Percentiles rank a stretch among this genome's conserved stretches.
These are phyloP conservation scores for Cubamyces sp. DNA, from an alignment of 768 basidiomycete genomes.

Conservation along the genomic window DNA sequence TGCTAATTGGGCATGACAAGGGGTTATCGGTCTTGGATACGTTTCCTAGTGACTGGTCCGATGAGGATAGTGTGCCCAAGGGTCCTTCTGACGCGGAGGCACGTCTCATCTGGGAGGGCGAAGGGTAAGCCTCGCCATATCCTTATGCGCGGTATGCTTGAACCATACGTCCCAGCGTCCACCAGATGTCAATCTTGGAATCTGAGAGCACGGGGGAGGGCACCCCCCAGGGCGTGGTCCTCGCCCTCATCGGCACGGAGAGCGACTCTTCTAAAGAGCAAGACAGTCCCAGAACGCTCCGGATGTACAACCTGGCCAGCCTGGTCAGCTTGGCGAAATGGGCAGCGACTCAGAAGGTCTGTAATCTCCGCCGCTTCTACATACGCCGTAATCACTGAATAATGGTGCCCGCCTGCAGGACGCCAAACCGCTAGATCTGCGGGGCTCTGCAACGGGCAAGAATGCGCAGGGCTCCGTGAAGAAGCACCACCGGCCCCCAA, in stretches of 20 bases:
- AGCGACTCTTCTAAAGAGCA: constrained; percentile 54
- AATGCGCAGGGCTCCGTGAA: constrained; percentile 36
- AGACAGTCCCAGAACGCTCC: constrained; percentile 58
- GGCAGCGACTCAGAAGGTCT: constrained; percentile 69
- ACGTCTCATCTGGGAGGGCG: constrained; percentile 74
- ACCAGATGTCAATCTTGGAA: constrained; percentile 79
- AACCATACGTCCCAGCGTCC: constrained; percentile 51
- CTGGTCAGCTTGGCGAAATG: constrained; percentile 76
- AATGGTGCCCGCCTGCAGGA: constrained; percentile 43
- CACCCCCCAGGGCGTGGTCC: constrained; percentile 71
- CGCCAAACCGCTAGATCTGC: constrained; percentile 62
- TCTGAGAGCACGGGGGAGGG: constrained; percentile 57
- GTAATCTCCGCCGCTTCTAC: constrained; percentile 3
- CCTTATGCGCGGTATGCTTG: not conserved
- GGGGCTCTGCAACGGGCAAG: constrained; percentile 52
- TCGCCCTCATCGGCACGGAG: constrained; percentile 73
- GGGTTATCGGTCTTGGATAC: constrained; percentile 84
- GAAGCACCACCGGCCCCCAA: constrained; percentile 54
- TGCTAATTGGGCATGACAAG: constrained; percentile 81
- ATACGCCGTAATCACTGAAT: not conserved
- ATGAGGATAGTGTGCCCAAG: constrained; percentile 42
- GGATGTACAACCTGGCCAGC: constrained; percentile 86
- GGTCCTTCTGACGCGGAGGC: constrained; percentile 76
- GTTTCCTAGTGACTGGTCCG: constrained; percentile 75
- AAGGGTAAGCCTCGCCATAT: constrained; percentile 55